Conservation (phyloP, 1,284 basidiomycete genomes). For the Neonothopanus nambi region DNA sequence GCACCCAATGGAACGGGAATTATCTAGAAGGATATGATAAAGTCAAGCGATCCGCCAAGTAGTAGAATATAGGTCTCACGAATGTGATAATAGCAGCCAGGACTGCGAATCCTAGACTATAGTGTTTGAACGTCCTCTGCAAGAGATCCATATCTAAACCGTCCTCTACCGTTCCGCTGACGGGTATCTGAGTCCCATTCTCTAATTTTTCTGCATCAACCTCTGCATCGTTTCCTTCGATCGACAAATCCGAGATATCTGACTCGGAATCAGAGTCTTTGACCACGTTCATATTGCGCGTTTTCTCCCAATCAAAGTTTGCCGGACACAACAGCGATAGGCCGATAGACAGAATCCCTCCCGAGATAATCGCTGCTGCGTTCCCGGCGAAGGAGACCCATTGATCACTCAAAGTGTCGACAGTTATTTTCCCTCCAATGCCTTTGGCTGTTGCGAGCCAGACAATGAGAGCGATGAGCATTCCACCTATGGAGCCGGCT, state of each 20-base stretch:
- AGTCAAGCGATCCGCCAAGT: neutral
- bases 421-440: constrained; percentile 40
- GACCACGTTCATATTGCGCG: constrained; percentile 16
- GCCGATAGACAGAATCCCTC: constrained; percentile 42
- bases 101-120: constrained; percentile 17
- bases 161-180: constrained; percentile 9
- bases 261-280: constrained; percentile 1
- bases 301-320: constrained; percentile 40
- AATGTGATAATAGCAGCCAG: constrained; percentile 23
- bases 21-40: constrained; percentile 10
- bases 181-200: neutral
- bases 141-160: constrained; percentile 21
- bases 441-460: constrained; percentile 47
- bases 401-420: constrained; percentile 33
- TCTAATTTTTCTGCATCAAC: neutral
- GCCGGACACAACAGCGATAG: constrained; percentile 39
- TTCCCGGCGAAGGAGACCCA: constrained; percentile 44
- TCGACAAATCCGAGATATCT: neutral
- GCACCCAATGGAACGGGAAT: constrained; percentile 23
- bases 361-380: constrained; percentile 45
- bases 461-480: constrained; percentile 42
- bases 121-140: constrained; percentile 21
- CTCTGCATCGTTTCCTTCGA: neutral
- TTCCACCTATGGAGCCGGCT: constrained; percentile 45
- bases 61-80: constrained; percentile 13